Evolutionary conservation across 371 early-diverging fungal species (phyloP).

Genomic region (Mucor irregularis): DNA sequence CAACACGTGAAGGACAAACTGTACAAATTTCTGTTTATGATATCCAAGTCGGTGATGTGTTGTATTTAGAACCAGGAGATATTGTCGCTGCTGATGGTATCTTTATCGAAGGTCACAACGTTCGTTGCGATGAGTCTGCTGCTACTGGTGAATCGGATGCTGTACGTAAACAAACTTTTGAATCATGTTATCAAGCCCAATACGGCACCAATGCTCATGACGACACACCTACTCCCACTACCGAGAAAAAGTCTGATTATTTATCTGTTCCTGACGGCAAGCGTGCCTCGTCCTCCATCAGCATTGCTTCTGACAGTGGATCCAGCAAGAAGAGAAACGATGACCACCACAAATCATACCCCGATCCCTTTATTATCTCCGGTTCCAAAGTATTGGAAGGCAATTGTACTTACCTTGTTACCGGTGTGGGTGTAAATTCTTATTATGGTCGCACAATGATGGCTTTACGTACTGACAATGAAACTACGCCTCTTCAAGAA

Average conservation of each 20-base stretch:
- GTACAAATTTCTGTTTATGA: constrained; percentile 81
- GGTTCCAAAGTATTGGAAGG: constrained; percentile 82
- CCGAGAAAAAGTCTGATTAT: constrained; percentile 9
- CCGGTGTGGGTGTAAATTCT: constrained; percentile 71
- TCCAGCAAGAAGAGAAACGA: not conserved
- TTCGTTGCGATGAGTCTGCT: constrained; percentile 88
- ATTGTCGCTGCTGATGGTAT: constrained; percentile 90
- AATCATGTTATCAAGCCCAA: constrained; percentile 35
- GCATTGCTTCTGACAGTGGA: not conserved
- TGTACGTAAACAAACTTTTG: constrained; percentile 56
- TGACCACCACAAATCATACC: constrained; percentile 15
- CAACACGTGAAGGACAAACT: constrained; percentile 74
- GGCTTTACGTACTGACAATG: constrained; percentile 59
- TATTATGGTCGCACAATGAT: constrained; percentile 81
- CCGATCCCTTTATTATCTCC: constrained; percentile 77
- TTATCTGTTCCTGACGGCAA: constrained; percentile 1
- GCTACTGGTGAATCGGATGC: constrained; percentile 93
- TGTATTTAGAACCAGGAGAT: constrained; percentile 92
- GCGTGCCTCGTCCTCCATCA: not conserved
- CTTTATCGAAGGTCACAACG: constrained; percentile 78
- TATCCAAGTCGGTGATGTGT: constrained; percentile 87
- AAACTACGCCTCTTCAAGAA: constrained; percentile 74
- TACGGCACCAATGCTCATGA: too few species aligned
- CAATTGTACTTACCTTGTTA: constrained; percentile 72
- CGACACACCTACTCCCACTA: too few species aligned